A percentile compares a stretch with the other conserved stretches of the same genome.
These are phyloP conservation scores for Lycium ferocissimum DNA, from an alignment of 257 asterid species.

Conservation along the genomic window DNA sequence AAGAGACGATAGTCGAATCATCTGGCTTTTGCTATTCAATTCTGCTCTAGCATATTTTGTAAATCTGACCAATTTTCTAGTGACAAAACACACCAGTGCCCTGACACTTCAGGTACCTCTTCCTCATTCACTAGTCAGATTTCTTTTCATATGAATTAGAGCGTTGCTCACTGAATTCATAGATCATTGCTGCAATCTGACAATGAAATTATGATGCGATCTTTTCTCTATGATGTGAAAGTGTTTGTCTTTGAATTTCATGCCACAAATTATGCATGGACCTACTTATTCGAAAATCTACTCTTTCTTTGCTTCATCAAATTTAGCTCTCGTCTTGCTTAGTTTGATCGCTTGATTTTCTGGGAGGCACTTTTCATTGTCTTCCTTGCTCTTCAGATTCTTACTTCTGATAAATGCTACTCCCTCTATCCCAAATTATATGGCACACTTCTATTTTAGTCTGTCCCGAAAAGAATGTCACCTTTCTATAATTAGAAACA, in stretches of 20 bases:
- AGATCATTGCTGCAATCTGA: not conserved
- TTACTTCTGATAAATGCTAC: too few species aligned
- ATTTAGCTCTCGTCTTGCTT: not conserved
- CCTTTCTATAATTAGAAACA: too few species aligned
- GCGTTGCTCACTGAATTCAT: not conserved
- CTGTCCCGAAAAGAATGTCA: too few species aligned
- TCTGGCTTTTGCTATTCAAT: constrained; percentile 66
- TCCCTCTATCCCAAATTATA: too few species aligned
- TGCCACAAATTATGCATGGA: not conserved
- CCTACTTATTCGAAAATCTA: not conserved
- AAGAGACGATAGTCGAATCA: constrained; percentile 52
- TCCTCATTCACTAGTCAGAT: constrained; percentile 4
- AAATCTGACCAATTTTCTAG: constrained; percentile 68
- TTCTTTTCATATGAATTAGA: not conserved
- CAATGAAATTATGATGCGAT: not conserved
- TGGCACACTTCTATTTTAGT: too few species aligned
- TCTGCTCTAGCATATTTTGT: constrained; percentile 68
- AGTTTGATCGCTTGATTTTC: not conserved
- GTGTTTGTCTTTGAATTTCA: not conserved
- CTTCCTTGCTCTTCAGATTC: not conserved
- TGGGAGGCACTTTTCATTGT: not conserved
- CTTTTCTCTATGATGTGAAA: not conserved
- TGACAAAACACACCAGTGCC: constrained; percentile 70
- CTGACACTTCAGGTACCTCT: constrained; percentile 61
- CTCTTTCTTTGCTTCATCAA: not conserved